Evolutionary conservation across 371 early-diverging fungal species (phyloP), one percentile per base, ranked within the genome.

Genomic region (Syncephalastrum contaminatum): DNA sequence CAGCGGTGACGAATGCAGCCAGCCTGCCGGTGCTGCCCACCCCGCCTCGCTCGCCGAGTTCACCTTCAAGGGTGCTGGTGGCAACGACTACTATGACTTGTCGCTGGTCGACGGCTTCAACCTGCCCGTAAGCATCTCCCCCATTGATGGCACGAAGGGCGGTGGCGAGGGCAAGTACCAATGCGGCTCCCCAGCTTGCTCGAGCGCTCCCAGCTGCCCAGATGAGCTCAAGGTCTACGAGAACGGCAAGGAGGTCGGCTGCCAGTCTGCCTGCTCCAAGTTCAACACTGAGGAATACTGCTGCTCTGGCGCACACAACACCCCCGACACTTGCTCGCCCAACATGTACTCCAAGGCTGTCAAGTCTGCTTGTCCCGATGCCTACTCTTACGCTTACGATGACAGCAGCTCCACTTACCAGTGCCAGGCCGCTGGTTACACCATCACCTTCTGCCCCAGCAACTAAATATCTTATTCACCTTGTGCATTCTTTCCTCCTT

Each of bases 371-470:
- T 75, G 76, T 21, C 73, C 76, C 42, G 61, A 72, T 49, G 60
- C 64, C 10, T 75, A 75, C 56, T 67, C 69, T 22, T 82, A 70
- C 64, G 77, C 77, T 22, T 80, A 74, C 44, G 82, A 82, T 60
- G 82, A 82, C 59, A 51, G 51, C 18, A 73, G 70, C 4, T 68
- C 69, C 58, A 71, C 77, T 4, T 79, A 63, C 54, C 61, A 63
- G 21, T 81, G 81, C 54, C 46, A 52, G 30, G 58, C 70, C 22
- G 55, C 58, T 21, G 58, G 55, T 6, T 81, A 79, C 64, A 61
- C 59, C 49, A 67, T 80, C 42, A 63, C 64, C 25, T 75, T 80
- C 60, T 80, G 81, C 56, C 68, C 77, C 39, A 40, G 66, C n/a
- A 52, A 48, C 36, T 30, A 30, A 12, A 8, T 30, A 2, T 30